Percentiles rank a stretch among this genome's conserved stretches.
These are phyloP conservation scores for Penicillium desertorum DNA, from an alignment of 495 filamentous ascomycete genomes.

Conservation along the genomic window DNA sequence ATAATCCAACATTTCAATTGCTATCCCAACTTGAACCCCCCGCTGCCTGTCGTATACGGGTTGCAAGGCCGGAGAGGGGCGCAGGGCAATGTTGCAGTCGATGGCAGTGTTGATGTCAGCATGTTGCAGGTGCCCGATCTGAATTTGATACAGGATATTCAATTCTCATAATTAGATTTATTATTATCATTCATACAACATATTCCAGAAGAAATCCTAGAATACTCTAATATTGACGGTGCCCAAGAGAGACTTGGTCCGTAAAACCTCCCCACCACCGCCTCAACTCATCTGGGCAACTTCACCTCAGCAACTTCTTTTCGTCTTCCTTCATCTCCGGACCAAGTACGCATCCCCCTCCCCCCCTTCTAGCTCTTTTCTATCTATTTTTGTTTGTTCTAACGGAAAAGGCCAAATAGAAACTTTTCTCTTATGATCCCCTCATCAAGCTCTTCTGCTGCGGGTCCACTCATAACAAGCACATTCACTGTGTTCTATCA, in stretches of 20 bases:
- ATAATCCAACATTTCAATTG: neutral
- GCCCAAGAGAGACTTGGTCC: conserved; percentile 1
- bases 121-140: conserved; percentile 3
- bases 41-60: conserved; percentile 12
- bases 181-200: neutral
- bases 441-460: conserved; percentile 26
- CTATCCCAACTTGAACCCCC: neutral
- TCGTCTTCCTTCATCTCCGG: conserved; percentile 11
- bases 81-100: conserved; percentile 30
- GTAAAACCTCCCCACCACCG: conserved; percentile 28
- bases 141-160: conserved; percentile 1
- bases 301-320: conserved; percentile 10
- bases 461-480: conserved; percentile 31
- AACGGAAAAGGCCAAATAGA: neutral
- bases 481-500: conserved; percentile 6
- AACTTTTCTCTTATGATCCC: conserved; percentile 21
- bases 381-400: conserved; percentile 1
- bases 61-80: conserved; percentile 9
- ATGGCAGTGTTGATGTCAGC: conserved; percentile 34
- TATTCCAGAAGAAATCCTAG: too few relatives aligned
- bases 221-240: neutral
- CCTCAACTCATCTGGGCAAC: conserved; percentile 14
- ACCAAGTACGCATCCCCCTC: conserved; percentile 10
- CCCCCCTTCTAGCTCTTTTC: neutral
- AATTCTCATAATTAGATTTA: neutral